phyloP scores from a whole-genome alignment of 106 monocot species.

The Platanthera guangdongensis region DNA sequence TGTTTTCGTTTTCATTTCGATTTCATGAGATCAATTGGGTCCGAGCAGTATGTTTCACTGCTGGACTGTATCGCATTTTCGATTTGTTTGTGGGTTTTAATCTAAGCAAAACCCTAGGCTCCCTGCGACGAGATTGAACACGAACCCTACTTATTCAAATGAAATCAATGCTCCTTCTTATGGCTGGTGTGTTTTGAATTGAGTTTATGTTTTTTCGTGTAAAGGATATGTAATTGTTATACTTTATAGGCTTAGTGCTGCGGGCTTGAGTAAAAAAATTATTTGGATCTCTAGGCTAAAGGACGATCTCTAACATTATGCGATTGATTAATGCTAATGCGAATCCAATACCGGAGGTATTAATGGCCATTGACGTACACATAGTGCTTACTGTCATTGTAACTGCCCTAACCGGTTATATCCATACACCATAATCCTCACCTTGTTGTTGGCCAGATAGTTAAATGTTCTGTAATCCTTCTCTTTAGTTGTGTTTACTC shows the following conservation, averaged over 20 bases:
- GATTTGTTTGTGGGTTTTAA: neutral
- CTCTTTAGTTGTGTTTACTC: no score
- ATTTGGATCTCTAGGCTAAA: no score
- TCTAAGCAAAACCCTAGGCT: neutral
- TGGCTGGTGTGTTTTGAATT: neutral
- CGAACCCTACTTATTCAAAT: neutral
- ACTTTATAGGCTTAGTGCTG: neutral
- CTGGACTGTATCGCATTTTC: neutral
- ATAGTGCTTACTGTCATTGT: neutral
- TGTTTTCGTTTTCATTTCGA: neutral
- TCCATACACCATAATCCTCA: neutral
- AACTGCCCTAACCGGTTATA: neutral
- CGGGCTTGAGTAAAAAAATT: neutral
- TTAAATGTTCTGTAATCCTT: no score
- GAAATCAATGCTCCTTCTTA: neutral
- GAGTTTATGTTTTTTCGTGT: neutral
- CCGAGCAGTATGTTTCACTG: neutral
- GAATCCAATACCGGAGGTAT: neutral
- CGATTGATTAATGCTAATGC: neutral
- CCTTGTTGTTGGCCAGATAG: neutral
- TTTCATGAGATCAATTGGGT: neutral
- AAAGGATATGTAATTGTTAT: neutral
- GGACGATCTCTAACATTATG: no score
- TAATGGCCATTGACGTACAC: neutral
- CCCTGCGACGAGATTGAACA: conserved; percentile 2